A percentile compares a stretch with the other conserved stretches of the same genome.
Evolutionary conservation across 2,329 filamentous ascomycete species (phyloP).

Genomic region (Beauveria varroae): DNA sequence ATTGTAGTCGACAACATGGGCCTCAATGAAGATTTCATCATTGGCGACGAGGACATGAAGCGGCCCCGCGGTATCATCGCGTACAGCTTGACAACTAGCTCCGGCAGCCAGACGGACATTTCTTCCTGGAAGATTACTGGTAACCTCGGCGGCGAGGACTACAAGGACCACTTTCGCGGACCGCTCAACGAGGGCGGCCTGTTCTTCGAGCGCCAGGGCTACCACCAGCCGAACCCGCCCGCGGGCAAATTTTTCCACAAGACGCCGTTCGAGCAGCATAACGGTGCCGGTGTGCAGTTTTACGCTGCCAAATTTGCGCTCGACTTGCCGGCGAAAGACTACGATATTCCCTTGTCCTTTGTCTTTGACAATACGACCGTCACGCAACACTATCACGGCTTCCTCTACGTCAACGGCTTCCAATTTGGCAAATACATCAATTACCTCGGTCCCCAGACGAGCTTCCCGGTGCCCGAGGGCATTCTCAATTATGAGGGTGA

Average conservation of each 20-base stretch:
- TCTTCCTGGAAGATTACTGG: conserved; percentile 53
- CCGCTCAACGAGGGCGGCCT: conserved; percentile 55
- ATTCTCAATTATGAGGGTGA: conserved; percentile 57
- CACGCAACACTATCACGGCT: conserved; percentile 39
- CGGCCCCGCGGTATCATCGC: conserved; percentile 49
- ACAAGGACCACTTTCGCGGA: conserved; percentile 46
- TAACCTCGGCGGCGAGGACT: conserved; percentile 53
- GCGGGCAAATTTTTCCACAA: conserved; percentile 25
- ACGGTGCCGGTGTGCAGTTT: conserved; percentile 44
- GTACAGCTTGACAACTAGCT: conserved; percentile 39
- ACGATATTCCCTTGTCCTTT: conserved; percentile 51
- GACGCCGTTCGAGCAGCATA: conserved; percentile 5
- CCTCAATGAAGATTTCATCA: conserved; percentile 53
- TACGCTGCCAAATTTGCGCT: conserved; percentile 47
- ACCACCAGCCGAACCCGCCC: conserved; percentile 41
- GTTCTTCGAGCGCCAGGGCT: conserved; percentile 49
- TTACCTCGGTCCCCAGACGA: conserved; percentile 61
- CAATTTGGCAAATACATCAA: conserved; percentile 50
- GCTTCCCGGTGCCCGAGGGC: conserved; percentile 61
- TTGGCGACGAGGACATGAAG: conserved; percentile 50
- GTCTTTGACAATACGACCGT: conserved; percentile 38
- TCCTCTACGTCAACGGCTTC: conserved; percentile 64
- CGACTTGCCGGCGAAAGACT: conserved; percentile 37
- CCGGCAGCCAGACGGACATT: conserved; percentile 36
- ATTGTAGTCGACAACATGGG: conserved; percentile 64